Evolutionary conservation across 208 protist genomes (phyloP), one percentile per base, ranked within the genome.

Genomic region (Acanthamoeba sp.): DNA sequence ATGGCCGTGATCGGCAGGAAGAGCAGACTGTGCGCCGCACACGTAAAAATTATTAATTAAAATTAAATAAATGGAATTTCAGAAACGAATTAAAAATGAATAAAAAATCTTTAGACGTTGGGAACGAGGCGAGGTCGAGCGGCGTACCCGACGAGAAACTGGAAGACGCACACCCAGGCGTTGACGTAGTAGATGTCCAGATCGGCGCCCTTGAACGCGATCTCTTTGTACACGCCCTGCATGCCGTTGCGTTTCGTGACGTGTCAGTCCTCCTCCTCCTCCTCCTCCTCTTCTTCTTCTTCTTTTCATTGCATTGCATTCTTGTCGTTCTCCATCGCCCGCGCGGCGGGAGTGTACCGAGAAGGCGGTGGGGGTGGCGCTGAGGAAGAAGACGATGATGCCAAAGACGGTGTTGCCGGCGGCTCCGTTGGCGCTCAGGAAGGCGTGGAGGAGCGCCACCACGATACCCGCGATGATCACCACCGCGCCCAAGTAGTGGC

Each of bases 161-260:
- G 93, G 59, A 89, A 95, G 62, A 95, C 32, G 18, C 84, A 32
- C 29, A 95, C 93, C 93, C 93, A 95, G 1, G 93, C 93, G 50
- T 95, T 95, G 42, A 95, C 64, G 38, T 95, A 95, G 40, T 78
- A 91, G 24, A 92, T 66, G 40, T 95, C 93, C 48, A 95, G 36
- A 52, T 93, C 88, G 4, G 48, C 64, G n/a, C 62, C 93, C 93
- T 95, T 95, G 57, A 95, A 95, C 18, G 93, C 93, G 40, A 95
- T 78, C 55, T 95, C 93, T 45, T 95, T 95, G 93, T 95, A 95
- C 24, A 95, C 85, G 32, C 82, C 62, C 45, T 52, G 73, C 27
- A 3, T 16, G 48, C 12, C 4, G 1, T 6, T 20, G 9, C 36
- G 38, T 16, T 3, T 91, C 42, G 42, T 48, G 42, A n/a, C 10